phyloP scores from a whole-genome alignment of 495 filamentous ascomycete genomes.

The Saxophila tyrrhenica region DNA sequence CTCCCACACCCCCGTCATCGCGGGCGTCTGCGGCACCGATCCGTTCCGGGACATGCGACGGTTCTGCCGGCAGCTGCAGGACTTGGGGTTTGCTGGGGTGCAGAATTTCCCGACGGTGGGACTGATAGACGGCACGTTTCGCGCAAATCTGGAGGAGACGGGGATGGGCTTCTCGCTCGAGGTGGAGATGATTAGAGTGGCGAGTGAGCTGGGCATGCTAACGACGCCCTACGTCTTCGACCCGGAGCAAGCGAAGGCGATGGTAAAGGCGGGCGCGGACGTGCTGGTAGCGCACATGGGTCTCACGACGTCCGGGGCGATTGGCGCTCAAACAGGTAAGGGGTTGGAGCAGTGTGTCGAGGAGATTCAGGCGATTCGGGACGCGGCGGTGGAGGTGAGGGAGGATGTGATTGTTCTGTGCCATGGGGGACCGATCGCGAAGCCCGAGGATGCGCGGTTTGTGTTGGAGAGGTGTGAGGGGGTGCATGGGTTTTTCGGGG shows the following conservation, averaged over 20 bases:
- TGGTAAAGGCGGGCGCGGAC: conserved; percentile 55
- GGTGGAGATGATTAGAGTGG: conserved; percentile 50
- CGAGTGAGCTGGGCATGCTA: conserved; percentile 45
- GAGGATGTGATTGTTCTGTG: conserved; percentile 54
- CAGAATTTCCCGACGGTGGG: conserved; percentile 68
- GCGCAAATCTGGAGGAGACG: conserved; percentile 56
- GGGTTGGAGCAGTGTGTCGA: conserved; percentile 49
- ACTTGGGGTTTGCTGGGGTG: conserved; percentile 52
- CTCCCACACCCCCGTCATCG: conserved; percentile 48
- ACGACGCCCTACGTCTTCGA: conserved; percentile 63
- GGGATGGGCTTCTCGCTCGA: conserved; percentile 55
- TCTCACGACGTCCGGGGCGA: conserved; percentile 51
- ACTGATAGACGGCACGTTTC: conserved; percentile 55
- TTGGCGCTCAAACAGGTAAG: conserved; percentile 50
- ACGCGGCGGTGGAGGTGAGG: conserved; percentile 44
- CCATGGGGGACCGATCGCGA: conserved; percentile 57
- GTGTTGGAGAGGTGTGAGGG: conserved; percentile 47
- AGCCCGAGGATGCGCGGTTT: conserved; percentile 49
- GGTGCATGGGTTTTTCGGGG: conserved; percentile 60
- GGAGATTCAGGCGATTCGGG: conserved; percentile 49
- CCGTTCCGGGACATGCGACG: conserved; percentile 47
- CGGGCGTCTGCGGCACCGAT: conserved; percentile 57
- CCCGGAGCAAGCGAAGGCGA: conserved; percentile 43
- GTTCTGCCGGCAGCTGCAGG: conserved; percentile 47
- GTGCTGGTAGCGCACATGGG: conserved; percentile 60